Conservation (phyloP, 495 filamentous ascomycete genomes). For the Penicillium odoratum region DNA sequence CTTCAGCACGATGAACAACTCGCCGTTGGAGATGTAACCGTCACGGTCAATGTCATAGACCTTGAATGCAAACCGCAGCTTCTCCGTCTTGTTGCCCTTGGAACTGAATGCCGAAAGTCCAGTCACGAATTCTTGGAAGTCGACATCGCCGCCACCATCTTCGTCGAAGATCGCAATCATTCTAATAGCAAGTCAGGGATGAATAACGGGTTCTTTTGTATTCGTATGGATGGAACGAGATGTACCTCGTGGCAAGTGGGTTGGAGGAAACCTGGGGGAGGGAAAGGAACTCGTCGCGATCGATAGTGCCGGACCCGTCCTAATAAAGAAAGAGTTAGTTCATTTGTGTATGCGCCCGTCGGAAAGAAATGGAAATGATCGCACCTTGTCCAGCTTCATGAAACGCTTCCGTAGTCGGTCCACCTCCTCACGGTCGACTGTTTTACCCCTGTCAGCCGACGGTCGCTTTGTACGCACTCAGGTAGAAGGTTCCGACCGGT, state of each 20-base stretch:
- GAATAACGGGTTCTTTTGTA: background rate
- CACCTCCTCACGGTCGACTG: slow-evolving; percentile 96
- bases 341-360: background rate
- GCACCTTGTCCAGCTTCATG: slow-evolving; percentile 98
- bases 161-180: slow-evolving; percentile 99
- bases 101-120: slow-evolving; percentile 92
- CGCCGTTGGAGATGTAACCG: slow-evolving; percentile 97
- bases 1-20: slow-evolving; percentile 98
- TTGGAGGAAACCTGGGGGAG: slow-evolving; percentile 98
- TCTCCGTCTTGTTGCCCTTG: slow-evolving; percentile 99
- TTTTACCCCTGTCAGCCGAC: slow-evolving; percentile 19
- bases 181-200: slow-evolving; percentile 38
- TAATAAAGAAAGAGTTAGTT: slow-evolving; percentile 32
- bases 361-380: slow-evolving; percentile 7
- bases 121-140: slow-evolving; percentile 99
- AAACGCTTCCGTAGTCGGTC: slow-evolving; percentile 94
- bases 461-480: background rate
- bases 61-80: slow-evolving; percentile 96
- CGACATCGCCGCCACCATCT: slow-evolving; percentile 95
- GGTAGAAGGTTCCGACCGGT: background rate
- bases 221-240: slow-evolving; percentile 4
- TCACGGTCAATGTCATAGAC: slow-evolving; percentile 99
- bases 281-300: slow-evolving; percentile 97
- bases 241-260: slow-evolving; percentile 87
- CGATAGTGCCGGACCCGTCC: slow-evolving; percentile 97